Percentiles rank a stretch among this genome's conserved stretches.
These are phyloP conservation scores for Metschnikowia drakensbergensis DNA, from an alignment of 805 yeast species.

Conservation along the genomic window DNA sequence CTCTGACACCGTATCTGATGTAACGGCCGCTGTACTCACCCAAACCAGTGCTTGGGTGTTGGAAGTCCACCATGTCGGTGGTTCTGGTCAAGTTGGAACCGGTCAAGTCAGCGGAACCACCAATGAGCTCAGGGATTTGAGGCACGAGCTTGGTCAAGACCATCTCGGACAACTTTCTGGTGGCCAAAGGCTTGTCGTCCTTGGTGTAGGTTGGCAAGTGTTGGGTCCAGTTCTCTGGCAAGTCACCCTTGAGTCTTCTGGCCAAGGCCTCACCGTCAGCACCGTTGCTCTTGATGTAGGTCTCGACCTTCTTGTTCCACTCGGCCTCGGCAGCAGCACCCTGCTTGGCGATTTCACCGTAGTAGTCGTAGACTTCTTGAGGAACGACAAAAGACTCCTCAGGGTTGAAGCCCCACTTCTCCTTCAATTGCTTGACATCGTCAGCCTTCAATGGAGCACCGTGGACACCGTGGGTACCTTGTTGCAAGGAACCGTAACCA, in stretches of 20 bases:
- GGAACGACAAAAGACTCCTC: constrained; percentile 75
- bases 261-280: constrained; percentile 70
- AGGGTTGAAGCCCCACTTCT: constrained; percentile 84
- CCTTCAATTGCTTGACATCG: constrained; percentile 83
- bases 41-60: constrained; percentile 72
- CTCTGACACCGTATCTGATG: constrained; percentile 97
- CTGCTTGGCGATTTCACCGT: constrained; percentile 51
- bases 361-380: constrained; percentile 73
- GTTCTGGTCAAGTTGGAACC: constrained; percentile 95
- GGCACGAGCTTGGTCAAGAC: constrained; percentile 61
- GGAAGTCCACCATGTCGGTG: constrained; percentile 83
- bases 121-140: constrained; percentile 80
- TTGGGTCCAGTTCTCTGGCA: constrained; percentile 81
- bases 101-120: constrained; percentile 98
- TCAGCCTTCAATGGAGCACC: constrained; percentile 95
- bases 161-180: constrained; percentile 89
- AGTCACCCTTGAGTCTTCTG: constrained; percentile 72
- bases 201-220: constrained; percentile 77
- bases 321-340: constrained; percentile 67
- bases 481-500: constrained; percentile 84
- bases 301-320: constrained; percentile 66
- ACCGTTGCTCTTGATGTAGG: constrained; percentile 69
- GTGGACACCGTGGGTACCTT: constrained; percentile 90
- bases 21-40: constrained; percentile 92
- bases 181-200: constrained; percentile 77